Evolutionary conservation across 2,329 filamentous ascomycete species (phyloP).

Genomic region (Nannizziopsis arthrosporioides): DNA sequence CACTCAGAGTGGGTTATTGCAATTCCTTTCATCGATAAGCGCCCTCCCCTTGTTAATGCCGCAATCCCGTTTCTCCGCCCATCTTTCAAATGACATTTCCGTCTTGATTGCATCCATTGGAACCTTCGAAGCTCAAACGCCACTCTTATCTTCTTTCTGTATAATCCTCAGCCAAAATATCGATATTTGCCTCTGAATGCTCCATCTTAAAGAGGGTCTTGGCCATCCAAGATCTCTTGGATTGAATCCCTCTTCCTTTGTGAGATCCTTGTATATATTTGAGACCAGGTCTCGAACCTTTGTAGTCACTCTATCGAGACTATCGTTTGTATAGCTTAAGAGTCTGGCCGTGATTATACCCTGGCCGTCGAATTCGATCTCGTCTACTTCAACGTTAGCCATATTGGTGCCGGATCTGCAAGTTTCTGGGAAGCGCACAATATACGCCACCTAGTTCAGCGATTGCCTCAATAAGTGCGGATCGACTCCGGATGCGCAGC

Average conservation of each 20-base stretch:
- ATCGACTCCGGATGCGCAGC: slow-evolving; percentile 1
- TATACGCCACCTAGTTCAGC: background rate
- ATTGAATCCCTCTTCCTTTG: background rate
- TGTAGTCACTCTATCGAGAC: slow-evolving; percentile 2
- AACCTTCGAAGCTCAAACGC: too few relatives aligned
- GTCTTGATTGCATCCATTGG: too few relatives aligned
- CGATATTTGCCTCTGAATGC: background rate
- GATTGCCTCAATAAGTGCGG: slow-evolving; percentile 1
- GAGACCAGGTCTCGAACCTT: slow-evolving; percentile 3
- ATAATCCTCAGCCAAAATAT: too few relatives aligned
- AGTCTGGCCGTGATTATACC: slow-evolving; percentile 8
- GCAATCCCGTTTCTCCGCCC: too few relatives aligned
- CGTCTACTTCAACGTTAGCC: slow-evolving; percentile 8
- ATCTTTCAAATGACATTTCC: too few relatives aligned
- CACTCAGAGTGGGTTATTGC: too few relatives aligned
- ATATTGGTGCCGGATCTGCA: background rate
- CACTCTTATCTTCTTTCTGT: too few relatives aligned
- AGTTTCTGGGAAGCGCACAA: background rate
- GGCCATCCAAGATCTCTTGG: background rate
- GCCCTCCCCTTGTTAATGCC: too few relatives aligned
- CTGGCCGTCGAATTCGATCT: slow-evolving; percentile 1
- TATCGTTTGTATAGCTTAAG: background rate
- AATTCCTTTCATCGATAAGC: too few relatives aligned
- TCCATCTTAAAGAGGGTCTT: background rate
- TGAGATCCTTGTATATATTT: slow-evolving; percentile 5